Conservation (phyloP, 2,329 filamentous ascomycete genomes). For the Aspergillus sp. region DNA sequence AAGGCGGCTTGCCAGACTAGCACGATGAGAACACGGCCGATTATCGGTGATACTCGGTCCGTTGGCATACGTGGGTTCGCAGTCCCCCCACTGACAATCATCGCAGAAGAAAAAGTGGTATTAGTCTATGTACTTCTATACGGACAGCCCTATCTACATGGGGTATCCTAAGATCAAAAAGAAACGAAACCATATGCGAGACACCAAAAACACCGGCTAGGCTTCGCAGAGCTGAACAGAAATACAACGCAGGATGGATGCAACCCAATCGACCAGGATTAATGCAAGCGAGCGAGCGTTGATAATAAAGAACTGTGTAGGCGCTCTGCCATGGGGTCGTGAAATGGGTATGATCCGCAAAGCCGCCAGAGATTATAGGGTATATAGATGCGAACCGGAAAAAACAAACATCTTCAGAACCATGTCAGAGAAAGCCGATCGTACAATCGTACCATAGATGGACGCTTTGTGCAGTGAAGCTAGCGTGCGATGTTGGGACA, state of each 20-base stretch:
- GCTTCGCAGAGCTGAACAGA: slow-evolving; percentile 1
- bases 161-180: slow-evolving; percentile 15
- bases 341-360: slow-evolving; percentile 9
- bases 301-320: not conserved
- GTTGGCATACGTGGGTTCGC: not conserved
- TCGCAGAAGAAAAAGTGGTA: slow-evolving; percentile 7
- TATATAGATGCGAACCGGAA: slow-evolving; percentile 4
- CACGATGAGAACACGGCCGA: too few relatives aligned
- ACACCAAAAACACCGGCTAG: slow-evolving; percentile 12
- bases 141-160: slow-evolving; percentile 14
- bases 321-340: not conserved
- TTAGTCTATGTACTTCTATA: slow-evolving; percentile 24
- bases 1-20: not conserved
- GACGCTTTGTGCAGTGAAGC: not conserved
- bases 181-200: slow-evolving; percentile 9
- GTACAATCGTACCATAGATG: not conserved
- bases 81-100: not conserved
- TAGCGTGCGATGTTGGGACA: not conserved
- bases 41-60: not conserved
- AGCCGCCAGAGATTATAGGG: slow-evolving; percentile 4
- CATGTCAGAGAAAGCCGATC: not conserved
- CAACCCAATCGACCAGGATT: slow-evolving; percentile 2
- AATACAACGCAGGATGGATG: slow-evolving; percentile 12
- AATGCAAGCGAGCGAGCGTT: not conserved
- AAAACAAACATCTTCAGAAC: not conserved